A percentile compares a stretch with the other conserved stretches of the same genome.
Evolutionary conservation across 2,329 filamentous ascomycete species (phyloP).

Genomic region (Fusarium newnesense): DNA sequence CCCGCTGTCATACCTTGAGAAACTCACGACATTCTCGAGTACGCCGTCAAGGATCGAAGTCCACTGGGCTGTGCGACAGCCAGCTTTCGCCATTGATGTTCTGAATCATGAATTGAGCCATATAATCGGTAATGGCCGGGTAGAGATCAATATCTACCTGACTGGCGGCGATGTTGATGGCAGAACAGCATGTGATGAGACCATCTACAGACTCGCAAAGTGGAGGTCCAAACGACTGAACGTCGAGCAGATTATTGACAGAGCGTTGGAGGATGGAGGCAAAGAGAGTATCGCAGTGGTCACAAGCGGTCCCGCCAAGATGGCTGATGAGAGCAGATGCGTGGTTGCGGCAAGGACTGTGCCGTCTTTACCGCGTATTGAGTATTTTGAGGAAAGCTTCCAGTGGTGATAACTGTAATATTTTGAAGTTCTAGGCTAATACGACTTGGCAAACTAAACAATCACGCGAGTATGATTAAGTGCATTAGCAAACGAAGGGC

Average conservation of each 20-base stretch:
- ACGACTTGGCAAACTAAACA: neutral
- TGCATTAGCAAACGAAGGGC: neutral
- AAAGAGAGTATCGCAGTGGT: conserved; percentile 1
- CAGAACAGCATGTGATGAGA: neutral
- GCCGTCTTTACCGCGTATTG: neutral
- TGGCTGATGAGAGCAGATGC: conserved; percentile 14
- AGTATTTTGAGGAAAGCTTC: conserved; percentile 24
- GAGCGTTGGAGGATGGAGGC: neutral
- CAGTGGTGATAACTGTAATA: neutral
- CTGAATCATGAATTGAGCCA: neutral
- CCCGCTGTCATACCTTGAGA: conserved; percentile 1
- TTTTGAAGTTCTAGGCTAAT: neutral
- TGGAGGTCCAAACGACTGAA: neutral
- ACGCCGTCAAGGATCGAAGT: neutral
- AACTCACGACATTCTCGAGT: fast-evolving
- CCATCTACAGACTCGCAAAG: neutral
- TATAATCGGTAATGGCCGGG: neutral
- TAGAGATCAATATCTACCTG: neutral
- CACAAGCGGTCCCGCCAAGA: conserved; percentile 10
- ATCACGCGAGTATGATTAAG: neutral
- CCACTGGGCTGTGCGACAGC: conserved; percentile 16
- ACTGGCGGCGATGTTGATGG: neutral
- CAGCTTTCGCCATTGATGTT: neutral
- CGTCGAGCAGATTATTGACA: neutral
- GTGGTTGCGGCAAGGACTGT: neutral